These are phyloP conservation scores for Diplodia seriata DNA, from an alignment of 2,329 filamentous ascomycete genomes.

Conservation along the genomic window DNA sequence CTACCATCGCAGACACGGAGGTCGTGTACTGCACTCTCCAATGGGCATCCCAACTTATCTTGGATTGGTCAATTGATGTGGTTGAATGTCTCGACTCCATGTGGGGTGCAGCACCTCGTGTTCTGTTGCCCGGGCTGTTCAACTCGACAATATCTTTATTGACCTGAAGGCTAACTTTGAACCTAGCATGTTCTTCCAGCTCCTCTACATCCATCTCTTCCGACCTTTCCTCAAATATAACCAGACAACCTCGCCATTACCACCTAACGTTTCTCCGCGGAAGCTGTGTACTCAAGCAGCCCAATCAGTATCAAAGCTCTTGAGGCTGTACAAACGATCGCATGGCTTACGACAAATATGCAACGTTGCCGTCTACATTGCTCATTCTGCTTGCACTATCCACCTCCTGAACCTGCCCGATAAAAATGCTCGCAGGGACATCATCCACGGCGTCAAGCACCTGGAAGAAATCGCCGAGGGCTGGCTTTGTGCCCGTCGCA, in stretches of 20 bases:
- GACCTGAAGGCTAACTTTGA: slow-evolving; percentile 37
- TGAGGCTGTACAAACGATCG: slow-evolving; percentile 89
- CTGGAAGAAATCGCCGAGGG: slow-evolving; percentile 95
- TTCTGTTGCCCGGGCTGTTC: neutral
- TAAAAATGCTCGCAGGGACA: slow-evolving; percentile 86
- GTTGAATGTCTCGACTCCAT: neutral
- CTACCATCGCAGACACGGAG: too few species aligned
- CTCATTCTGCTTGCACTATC: slow-evolving; percentile 92
- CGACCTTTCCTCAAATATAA: slow-evolving; percentile 93
- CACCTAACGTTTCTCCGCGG: slow-evolving; percentile 84
- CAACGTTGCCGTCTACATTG: slow-evolving; percentile 95
- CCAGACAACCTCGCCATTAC: slow-evolving; percentile 79
- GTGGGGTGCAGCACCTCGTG: neutral
- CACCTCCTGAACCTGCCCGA: slow-evolving; percentile 92
- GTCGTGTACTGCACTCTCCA: neutral
- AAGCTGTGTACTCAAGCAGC: slow-evolving; percentile 92
- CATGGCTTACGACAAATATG: slow-evolving; percentile 93
- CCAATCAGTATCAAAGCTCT: slow-evolving; percentile 87
- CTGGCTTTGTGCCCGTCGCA: slow-evolving; percentile 88
- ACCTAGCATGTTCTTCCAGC: slow-evolving; percentile 91
- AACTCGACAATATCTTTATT: neutral
- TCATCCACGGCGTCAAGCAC: slow-evolving; percentile 88
- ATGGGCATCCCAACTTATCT: neutral
- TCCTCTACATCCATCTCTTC: slow-evolving; percentile 95
- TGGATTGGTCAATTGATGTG: neutral